Conservation (phyloP, 2,329 filamentous ascomycete species). For the Colletotrichum plurivorum region DNA sequence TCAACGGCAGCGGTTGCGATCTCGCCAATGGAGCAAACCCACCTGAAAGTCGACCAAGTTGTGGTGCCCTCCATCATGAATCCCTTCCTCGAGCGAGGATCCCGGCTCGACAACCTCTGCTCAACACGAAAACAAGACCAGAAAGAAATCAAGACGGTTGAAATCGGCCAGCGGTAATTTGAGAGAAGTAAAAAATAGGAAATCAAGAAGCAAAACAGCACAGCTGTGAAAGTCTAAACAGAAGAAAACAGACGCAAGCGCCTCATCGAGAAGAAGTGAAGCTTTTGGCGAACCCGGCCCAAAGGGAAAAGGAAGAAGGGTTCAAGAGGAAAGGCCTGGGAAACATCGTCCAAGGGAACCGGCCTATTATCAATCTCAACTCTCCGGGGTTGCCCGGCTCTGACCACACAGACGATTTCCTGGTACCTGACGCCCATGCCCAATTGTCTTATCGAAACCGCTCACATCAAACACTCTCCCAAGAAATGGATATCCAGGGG, state of each 20-base stretch:
- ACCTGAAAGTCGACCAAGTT: constrained; percentile 31
- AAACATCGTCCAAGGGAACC: background rate
- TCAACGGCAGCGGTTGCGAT: too few species aligned
- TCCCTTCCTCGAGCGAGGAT: background rate
- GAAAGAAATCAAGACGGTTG: background rate
- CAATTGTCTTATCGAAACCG: constrained; percentile 7
- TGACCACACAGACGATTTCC: constrained; percentile 11
- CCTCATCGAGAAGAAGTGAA: constrained; percentile 14
- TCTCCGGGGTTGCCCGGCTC: constrained; percentile 2
- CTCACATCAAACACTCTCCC: constrained; percentile 35
- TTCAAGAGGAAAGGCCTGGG: background rate
- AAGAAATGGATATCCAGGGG: constrained; percentile 20
- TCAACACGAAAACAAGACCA: background rate
- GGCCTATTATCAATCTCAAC: constrained; percentile 26
- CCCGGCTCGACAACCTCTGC: background rate
- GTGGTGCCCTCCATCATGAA: constrained; percentile 27
- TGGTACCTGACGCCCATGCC: background rate
- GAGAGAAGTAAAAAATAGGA: constrained; percentile 4
- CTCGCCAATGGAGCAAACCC: background rate
- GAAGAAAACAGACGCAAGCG: constrained; percentile 25
- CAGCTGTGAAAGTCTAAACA: constrained; percentile 28
- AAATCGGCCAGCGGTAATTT: constrained; percentile 18
- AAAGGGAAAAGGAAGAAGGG: background rate
- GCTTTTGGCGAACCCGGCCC: background rate
- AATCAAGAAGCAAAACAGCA: constrained; percentile 7